Conservation (phyloP, 352 stramenopile species). For the Elongisporangium prolatum region DNA sequence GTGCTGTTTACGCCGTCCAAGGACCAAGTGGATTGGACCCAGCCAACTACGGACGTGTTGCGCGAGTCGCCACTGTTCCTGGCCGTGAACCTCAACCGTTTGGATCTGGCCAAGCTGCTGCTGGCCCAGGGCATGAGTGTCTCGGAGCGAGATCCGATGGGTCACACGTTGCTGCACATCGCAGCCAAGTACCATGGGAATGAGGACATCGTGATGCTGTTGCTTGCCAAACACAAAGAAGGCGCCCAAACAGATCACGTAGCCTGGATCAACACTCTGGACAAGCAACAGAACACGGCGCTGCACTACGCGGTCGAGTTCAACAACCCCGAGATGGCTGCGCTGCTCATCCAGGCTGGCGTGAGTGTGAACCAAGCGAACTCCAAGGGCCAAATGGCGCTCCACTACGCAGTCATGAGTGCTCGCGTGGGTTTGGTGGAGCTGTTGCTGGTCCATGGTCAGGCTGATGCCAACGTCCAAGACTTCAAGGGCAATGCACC, state of each 20-base stretch:
- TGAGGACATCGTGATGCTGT: slow-evolving; percentile 16
- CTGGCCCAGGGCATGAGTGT: slow-evolving; percentile 18
- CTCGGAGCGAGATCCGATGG: slow-evolving; percentile 14
- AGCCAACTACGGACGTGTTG: not conserved
- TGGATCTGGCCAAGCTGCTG: slow-evolving; percentile 22
- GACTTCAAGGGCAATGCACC: slow-evolving; percentile 26
- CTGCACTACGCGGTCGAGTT: slow-evolving; percentile 27
- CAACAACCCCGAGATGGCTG: slow-evolving; percentile 9
- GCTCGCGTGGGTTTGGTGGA: slow-evolving; percentile 15
- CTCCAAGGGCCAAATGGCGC: slow-evolving; percentile 8
- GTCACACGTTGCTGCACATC: slow-evolving; percentile 28
- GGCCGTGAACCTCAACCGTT: slow-evolving; percentile 13
- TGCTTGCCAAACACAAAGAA: slow-evolving; percentile 21
- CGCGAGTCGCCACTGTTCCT: slow-evolving; percentile 26
- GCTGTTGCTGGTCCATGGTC: slow-evolving; percentile 20
- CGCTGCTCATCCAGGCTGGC: slow-evolving; percentile 12
- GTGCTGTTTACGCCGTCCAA: slow-evolving; percentile 25
- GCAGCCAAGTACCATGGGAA: slow-evolving; percentile 22
- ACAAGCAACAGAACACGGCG: slow-evolving; percentile 25
- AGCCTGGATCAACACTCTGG: slow-evolving; percentile 12
- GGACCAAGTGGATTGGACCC: slow-evolving; percentile 6
- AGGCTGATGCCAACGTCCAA: slow-evolving; percentile 15
- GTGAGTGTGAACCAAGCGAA: slow-evolving; percentile 21
- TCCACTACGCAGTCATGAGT: slow-evolving; percentile 26
- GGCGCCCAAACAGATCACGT: slow-evolving; percentile 19